phyloP scores from a whole-genome alignment of 805 yeast genomes.

The Teunomyces panamensis region DNA sequence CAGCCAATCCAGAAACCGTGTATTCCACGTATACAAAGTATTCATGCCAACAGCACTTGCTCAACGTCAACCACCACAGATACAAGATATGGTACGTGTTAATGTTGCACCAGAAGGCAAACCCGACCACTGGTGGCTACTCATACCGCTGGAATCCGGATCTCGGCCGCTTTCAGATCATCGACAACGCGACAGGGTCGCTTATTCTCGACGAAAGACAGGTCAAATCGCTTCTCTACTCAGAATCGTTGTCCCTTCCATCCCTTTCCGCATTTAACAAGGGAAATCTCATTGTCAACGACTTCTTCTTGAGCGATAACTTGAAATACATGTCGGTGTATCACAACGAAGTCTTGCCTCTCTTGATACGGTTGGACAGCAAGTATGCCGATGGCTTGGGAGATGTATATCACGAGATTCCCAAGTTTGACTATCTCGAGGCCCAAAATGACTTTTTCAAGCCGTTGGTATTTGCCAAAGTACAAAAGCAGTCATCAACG shows the following conservation, averaged over 20 bases:
- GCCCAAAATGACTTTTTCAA: slow-evolving; percentile 23
- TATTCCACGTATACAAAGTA: slow-evolving; percentile 40
- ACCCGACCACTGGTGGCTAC: slow-evolving; percentile 18
- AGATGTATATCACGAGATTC: slow-evolving; percentile 28
- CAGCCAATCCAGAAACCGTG: slow-evolving; percentile 39
- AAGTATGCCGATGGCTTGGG: slow-evolving; percentile 29
- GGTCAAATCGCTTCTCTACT: slow-evolving; percentile 30
- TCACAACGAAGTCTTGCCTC: slow-evolving; percentile 35
- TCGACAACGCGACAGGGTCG: slow-evolving; percentile 20
- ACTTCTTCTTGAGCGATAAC: slow-evolving; percentile 34
- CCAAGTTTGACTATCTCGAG: slow-evolving; percentile 32
- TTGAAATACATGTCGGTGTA: slow-evolving; percentile 34
- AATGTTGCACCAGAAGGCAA: slow-evolving; percentile 28
- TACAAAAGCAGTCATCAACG: slow-evolving; percentile 8
- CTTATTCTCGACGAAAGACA: slow-evolving; percentile 30
- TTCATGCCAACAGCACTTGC: slow-evolving; percentile 36
- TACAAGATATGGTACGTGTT: slow-evolving; percentile 35
- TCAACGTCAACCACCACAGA: slow-evolving; percentile 34
- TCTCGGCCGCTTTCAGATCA: slow-evolving; percentile 31
- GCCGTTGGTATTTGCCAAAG: slow-evolving; percentile 22
- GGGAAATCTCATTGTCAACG: slow-evolving; percentile 34
- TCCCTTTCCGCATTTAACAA: slow-evolving; percentile 26
- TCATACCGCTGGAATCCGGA: slow-evolving; percentile 37
- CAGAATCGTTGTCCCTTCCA: slow-evolving; percentile 30
- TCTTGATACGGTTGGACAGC: slow-evolving; percentile 25